A percentile compares a stretch with the other conserved stretches of the same genome.
These are phyloP conservation scores for Chlorophyllum brunneum DNA, from an alignment of 768 basidiomycete genomes.

Conservation along the genomic window DNA sequence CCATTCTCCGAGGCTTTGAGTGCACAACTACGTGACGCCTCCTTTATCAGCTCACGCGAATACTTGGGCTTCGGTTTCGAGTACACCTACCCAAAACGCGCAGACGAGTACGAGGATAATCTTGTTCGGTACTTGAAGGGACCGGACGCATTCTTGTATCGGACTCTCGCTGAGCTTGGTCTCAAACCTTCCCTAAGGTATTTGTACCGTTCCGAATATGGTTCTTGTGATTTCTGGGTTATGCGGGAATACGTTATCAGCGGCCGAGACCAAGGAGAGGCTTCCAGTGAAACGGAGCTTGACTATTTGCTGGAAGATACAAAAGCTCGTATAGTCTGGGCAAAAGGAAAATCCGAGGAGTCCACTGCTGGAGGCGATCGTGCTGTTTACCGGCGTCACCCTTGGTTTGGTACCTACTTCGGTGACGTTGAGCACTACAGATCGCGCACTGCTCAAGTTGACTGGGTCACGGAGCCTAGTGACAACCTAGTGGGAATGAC, in stretches of 20 bases:
- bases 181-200: slow-evolving; percentile 19
- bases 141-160: slow-evolving; percentile 21
- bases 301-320: neutral
- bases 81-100: slow-evolving; percentile 27
- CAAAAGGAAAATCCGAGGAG: neutral
- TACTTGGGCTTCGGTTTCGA: slow-evolving; percentile 31
- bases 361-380: neutral
- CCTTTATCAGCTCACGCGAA: slow-evolving; percentile 28
- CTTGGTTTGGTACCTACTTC: no score
- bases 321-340: neutral
- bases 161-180: slow-evolving; percentile 17
- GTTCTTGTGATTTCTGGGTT: slow-evolving; percentile 3
- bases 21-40: slow-evolving; percentile 21
- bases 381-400: no score
- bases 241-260: neutral
- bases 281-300: neutral
- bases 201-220: slow-evolving; percentile 15
- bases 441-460: neutral
- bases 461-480: slow-evolving; percentile 3
- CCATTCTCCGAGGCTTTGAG: slow-evolving; percentile 18
- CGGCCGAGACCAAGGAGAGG: no score
- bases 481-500: neutral
- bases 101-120: slow-evolving; percentile 5
- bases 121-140: slow-evolving; percentile 26
- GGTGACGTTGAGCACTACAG: neutral